These are phyloP conservation scores for Komagataella pastoris DNA, from an alignment of 805 yeast species.

Conservation along the genomic window DNA sequence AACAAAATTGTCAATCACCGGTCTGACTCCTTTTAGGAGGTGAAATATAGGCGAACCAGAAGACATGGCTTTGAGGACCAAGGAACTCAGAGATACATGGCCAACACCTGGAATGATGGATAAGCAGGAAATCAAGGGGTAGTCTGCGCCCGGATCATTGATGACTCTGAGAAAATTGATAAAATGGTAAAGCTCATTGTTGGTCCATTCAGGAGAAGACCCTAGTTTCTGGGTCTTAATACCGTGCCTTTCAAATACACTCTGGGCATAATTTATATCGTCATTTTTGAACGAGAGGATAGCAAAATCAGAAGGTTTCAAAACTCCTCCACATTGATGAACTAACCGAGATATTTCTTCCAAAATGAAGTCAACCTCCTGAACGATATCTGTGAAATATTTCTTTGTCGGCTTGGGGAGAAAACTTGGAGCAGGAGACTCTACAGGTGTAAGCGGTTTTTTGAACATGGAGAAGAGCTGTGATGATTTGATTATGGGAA, in stretches of 20 bases:
- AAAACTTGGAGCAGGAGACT: constrained; percentile 5
- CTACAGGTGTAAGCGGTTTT: constrained; percentile 8
- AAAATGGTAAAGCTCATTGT: constrained; percentile 26
- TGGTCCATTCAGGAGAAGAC: constrained; percentile 38
- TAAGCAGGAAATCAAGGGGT: constrained; percentile 14
- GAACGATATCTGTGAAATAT: constrained; percentile 12
- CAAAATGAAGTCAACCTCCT: constrained; percentile 29
- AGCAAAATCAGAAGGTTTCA: constrained; percentile 35
- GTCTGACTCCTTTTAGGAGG: not conserved
- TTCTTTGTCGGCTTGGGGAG: constrained; percentile 14
- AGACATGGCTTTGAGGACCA: not conserved
- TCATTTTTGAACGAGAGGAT: constrained; percentile 39
- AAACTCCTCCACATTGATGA: constrained; percentile 23
- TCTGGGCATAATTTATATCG: constrained; percentile 26
- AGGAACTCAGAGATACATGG: not conserved
- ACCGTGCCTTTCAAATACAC: constrained; percentile 24
- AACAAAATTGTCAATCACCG: not conserved
- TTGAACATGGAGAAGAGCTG: constrained; percentile 10
- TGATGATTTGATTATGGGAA: constrained; percentile 37
- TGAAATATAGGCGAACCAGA: not conserved
- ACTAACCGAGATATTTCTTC: constrained; percentile 30
- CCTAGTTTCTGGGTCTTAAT: constrained; percentile 29
- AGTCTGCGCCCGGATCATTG: constrained; percentile 11
- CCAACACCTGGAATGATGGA: constrained; percentile 6
- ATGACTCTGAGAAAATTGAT: constrained; percentile 35